Conservation (phyloP, 176 grass and related monocot genomes). For the Alloteropsis semialata region DNA sequence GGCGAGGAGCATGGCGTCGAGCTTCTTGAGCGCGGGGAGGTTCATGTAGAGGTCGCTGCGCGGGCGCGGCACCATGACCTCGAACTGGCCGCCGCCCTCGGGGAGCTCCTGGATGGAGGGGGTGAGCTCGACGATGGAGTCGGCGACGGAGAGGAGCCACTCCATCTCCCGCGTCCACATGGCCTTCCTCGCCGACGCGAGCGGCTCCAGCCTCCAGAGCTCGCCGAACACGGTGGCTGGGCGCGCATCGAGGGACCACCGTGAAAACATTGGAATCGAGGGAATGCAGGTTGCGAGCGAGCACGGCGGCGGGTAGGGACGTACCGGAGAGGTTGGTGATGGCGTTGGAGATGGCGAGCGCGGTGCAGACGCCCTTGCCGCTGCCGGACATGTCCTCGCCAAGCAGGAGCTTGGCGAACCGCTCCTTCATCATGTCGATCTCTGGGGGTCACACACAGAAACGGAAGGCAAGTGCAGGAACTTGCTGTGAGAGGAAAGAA, state of each 20-base stretch:
- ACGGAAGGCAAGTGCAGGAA: neutral
- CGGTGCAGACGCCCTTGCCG: conserved; percentile 97
- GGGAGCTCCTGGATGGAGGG: conserved; percentile 94
- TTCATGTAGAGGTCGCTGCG: conserved; percentile 96
- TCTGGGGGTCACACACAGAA: conserved; percentile 29
- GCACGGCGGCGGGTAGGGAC: neutral
- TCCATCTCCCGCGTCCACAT: conserved; percentile 98
- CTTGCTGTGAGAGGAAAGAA: conserved; percentile 18
- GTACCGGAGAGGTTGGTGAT: conserved; percentile 98
- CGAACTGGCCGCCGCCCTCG: conserved; percentile 72
- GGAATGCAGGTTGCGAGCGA: neutral
- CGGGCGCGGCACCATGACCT: conserved; percentile 89
- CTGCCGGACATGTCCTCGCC: conserved; percentile 99
- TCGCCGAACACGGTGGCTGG: conserved; percentile 95
- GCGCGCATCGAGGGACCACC: neutral
- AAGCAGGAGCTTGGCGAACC: conserved; percentile 94
- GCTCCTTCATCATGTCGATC: conserved; percentile 99
- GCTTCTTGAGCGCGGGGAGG: conserved; percentile 91
- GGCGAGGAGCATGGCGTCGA: conserved; percentile 87
- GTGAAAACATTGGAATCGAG: too few relatives aligned
- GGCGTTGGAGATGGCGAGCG: conserved; percentile 95
- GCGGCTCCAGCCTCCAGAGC: conserved; percentile 94
- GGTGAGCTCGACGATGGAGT: conserved; percentile 90
- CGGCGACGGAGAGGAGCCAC: conserved; percentile 86
- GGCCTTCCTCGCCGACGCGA: conserved; percentile 76